Evolutionary conservation across 202 grass and related monocot genomes (phyloP).

Genomic region (Schoenoplectus tabernaemontani): DNA sequence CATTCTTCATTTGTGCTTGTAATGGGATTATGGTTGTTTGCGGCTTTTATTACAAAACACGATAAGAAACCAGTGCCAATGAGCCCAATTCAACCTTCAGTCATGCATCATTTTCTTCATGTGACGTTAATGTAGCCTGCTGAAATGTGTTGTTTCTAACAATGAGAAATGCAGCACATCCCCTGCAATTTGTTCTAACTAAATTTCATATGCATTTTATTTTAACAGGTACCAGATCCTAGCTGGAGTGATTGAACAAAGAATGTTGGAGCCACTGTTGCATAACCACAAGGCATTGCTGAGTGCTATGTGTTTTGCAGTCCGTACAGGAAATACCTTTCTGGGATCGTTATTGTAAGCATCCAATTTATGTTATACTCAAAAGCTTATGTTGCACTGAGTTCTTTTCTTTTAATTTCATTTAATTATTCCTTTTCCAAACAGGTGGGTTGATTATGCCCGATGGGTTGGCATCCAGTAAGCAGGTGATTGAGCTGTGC

Average conservation of each 20-base stretch:
- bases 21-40: no score
- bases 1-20: no score
- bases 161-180: neutral
- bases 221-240: constrained; percentile 75
- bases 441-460: constrained; percentile 97
- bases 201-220: neutral
- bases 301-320: constrained; percentile 74
- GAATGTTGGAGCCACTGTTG: constrained; percentile 77
- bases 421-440: constrained; percentile 34
- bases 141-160: neutral
- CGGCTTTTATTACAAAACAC: neutral
- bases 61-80: neutral
- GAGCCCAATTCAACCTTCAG: neutral
- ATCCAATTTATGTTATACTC: neutral
- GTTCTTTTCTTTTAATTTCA: constrained; percentile 10
- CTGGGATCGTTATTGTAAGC: constrained; percentile 88
- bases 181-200: neutral
- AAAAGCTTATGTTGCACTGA: neutral
- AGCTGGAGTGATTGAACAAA: constrained; percentile 88
- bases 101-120: neutral
- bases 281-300: constrained; percentile 61
- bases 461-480: constrained; percentile 73
- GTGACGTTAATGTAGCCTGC: no score
- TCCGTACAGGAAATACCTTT: constrained; percentile 92
- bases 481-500: constrained; percentile 33